A percentile compares a stretch with the other conserved stretches of the same genome.
Evolutionary conservation across 192 early-diverging fungal species (phyloP).

Genomic region (Coemansia asiatica): DNA sequence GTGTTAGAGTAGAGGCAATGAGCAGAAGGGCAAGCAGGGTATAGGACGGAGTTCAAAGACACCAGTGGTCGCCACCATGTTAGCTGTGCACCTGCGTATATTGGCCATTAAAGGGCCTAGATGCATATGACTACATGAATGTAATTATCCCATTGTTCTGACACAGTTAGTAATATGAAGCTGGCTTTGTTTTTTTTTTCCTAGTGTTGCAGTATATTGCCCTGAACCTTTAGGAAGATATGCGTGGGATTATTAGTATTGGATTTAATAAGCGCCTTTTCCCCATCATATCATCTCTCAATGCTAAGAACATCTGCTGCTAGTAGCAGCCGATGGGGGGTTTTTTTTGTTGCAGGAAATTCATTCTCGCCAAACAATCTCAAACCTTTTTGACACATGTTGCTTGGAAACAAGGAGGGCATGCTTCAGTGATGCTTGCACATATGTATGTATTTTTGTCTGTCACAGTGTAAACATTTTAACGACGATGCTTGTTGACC

Average conservation of each 20-base stretch:
- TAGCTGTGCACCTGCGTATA: neutral
- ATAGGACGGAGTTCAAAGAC: neutral
- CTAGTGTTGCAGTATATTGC: neutral
- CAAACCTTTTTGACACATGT: neutral
- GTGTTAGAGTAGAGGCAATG: neutral
- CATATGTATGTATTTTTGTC: neutral
- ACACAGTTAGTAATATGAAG: neutral
- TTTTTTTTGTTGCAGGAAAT: neutral
- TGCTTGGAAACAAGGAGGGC: too few relatives aligned
- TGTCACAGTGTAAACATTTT: neutral
- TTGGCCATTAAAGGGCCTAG: neutral
- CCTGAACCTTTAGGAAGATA: neutral
- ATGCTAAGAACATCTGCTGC: neutral
- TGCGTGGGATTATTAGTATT: neutral
- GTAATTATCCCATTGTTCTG: neutral
- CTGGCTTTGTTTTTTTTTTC: neutral
- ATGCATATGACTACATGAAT: neutral
- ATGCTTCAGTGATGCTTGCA: too few relatives aligned
- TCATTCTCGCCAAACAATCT: neutral
- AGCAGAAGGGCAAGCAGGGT: neutral
- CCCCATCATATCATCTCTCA: neutral
- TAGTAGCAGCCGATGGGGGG: neutral
- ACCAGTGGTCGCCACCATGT: too few relatives aligned
- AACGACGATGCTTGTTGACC: neutral
- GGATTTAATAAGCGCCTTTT: too few relatives aligned